Evolutionary conservation across 176 grass and related monocot genomes (phyloP), one percentile per base, ranked within the genome.

Genomic region (Phyllostachys edulis): DNA sequence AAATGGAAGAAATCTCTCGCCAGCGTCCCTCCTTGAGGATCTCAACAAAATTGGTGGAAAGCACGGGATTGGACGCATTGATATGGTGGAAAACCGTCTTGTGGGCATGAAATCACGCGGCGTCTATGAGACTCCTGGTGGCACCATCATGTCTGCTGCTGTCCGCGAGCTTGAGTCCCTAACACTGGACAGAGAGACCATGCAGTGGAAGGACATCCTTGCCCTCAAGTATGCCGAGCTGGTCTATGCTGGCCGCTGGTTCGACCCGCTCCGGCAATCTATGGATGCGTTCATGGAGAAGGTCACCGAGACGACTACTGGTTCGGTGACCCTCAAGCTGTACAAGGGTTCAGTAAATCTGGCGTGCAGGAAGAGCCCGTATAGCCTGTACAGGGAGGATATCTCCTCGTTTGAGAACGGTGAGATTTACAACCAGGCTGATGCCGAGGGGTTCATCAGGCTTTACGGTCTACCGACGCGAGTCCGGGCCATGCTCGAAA

Each of bases 21-120:
- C 90, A 37, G 90, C 90, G 41, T 54, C 52, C 32, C 83, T 92
- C 42, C 87, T 92, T 68, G 44, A 68, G 9, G 79, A 92, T 78
- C 90, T 92, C 46, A 92, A 92, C n/a, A 32, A 64, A 41, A 71
- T 89, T 15, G 90, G 90, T n/a, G 87, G 90, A 3, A 92, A 76
- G 47, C 74, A 92, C 24, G 90, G 90, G 6, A 71, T 89, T 64
- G 90, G 90, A 11, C 90, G 90, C 2, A 63, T 80, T 0, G 86
- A 92, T 62, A 92, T 89, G 86, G 90, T 92, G 7, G 86, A 92
- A 54, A 92, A 92, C 55, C 83, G 90, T 15, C 59, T 92, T 17
- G 79, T 92, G 0, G 90, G 90, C 39, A 92, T 92, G 86, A 92
- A 92, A 26, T 92, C 90, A 0, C 86, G 86, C 0, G 86, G 90